Percentiles rank a stretch among this genome's conserved stretches.
These are phyloP conservation scores for Pseudogymnoascus sp. DNA, from an alignment of 2,329 filamentous ascomycete genomes.

Conservation along the genomic window DNA sequence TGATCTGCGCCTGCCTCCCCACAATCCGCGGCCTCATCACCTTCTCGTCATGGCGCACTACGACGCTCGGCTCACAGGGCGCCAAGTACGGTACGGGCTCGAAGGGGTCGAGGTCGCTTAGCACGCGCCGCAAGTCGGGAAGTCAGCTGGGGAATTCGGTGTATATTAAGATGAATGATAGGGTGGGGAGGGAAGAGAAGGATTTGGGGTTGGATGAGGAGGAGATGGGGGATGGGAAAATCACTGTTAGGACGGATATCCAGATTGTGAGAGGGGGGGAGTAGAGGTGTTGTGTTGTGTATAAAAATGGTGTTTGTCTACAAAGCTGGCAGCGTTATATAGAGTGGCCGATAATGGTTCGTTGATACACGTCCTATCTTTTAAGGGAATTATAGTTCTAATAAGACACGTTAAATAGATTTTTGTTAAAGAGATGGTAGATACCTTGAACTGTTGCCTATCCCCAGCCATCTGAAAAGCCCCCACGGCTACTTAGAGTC, in stretches of 20 bases:
- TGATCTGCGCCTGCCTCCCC: constrained; percentile 16
- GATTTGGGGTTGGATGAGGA: not conserved
- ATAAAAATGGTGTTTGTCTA: not conserved
- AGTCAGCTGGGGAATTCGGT: constrained; percentile 10
- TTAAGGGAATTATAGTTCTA: too few relatives aligned
- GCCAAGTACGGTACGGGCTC: not conserved
- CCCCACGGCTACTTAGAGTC: too few relatives aligned
- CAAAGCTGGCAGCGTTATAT: not conserved
- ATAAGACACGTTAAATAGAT: too few relatives aligned
- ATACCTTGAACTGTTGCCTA: too few relatives aligned
- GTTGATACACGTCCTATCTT: too few relatives aligned
- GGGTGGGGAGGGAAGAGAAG: constrained; percentile 10
- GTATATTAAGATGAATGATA: constrained; percentile 2
- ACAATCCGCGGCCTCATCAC: not conserved
- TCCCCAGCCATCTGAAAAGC: too few relatives aligned
- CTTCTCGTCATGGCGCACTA: not conserved
- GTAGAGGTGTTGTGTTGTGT: not conserved
- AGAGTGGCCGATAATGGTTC: not conserved
- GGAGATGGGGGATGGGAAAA: not conserved
- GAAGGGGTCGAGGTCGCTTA: not conserved
- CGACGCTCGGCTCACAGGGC: not conserved
- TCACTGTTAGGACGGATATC: not conserved
- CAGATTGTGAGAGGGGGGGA: not conserved
- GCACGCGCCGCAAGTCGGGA: not conserved
- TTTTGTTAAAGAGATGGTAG: too few relatives aligned